Base-by-base conservation (phyloP, 805 yeast species). In the Candida mattraensis region DNA sequence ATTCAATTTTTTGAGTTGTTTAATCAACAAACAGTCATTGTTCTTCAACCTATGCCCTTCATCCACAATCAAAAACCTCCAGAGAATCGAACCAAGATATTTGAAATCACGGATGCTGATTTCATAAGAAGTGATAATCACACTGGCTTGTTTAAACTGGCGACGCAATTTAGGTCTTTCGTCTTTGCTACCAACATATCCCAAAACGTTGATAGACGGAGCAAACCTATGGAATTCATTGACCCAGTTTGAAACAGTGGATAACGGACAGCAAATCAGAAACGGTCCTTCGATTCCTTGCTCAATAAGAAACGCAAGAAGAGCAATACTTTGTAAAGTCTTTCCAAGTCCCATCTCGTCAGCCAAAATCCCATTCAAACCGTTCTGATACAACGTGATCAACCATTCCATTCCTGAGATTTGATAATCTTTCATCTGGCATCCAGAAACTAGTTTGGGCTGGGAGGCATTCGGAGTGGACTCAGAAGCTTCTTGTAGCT, bases 321-420 rank as follows among this genome's bases (percentile, higher is more conserved):
- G 69, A 0, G 96, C 74, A 37, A 91, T 87, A 27, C 93, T 82
- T 58, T 93, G 96, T 6, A 91, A 60, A 0, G 99, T 93, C 56
- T 91, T 91, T 2, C 99, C 99, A 17, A 91, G 66, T 0, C 98
- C 98, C 99, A 91, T 91, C 59, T 91, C 98, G 63, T 93, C 98
- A 0, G 98, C 98, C 14, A 93, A 64, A 22, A 93, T 89, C 2
- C 98, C 99, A 58, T 91, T 91, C 18, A 91, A 67, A 0, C 98
- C 99, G 60, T 91, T 93, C 54, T 89, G 95, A 57, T 84, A 93
- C 17, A 91, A 63, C 0, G 96, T 83, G 10, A 82, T 74, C 26
- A 93, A 64, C 98, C 98, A 91, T 45, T 87, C 88, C 38, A 91
- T 71, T 1, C 98, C 99, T 37, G 84, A 88, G 13, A 87, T 58